Conservation (phyloP, 2,329 filamentous ascomycete species). For the Calonectria pseudoreteaudii region DNA sequence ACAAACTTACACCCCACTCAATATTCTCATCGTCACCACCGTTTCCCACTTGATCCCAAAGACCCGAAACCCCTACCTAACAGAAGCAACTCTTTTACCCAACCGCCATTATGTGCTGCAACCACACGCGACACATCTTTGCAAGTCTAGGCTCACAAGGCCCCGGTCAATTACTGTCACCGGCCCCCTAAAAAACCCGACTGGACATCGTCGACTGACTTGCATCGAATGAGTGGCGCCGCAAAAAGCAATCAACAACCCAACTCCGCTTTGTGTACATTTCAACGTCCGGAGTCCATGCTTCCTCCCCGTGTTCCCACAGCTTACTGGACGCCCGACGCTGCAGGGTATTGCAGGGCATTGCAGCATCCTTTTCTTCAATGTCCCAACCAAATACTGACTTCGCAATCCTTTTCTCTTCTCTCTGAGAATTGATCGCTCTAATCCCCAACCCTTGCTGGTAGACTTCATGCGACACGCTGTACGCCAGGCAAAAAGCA, state of each 20-base stretch:
- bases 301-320: slow-evolving; percentile 22
- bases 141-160: slow-evolving; percentile 14
- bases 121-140: slow-evolving; percentile 28
- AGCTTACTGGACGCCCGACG: slow-evolving; percentile 1
- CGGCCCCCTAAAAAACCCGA: slow-evolving; percentile 11
- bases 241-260: slow-evolving; percentile 39
- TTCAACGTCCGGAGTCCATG: slow-evolving; percentile 16
- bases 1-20: slow-evolving; percentile 2
- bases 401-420: neutral
- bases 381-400: slow-evolving; percentile 14
- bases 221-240: slow-evolving; percentile 41
- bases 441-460: neutral
- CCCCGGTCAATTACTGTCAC: slow-evolving; percentile 6
- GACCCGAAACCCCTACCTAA: slow-evolving; percentile 6
- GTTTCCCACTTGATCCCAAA: neutral
- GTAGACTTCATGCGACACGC: neutral
- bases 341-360: slow-evolving; percentile 4
- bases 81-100: neutral
- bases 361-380: neutral
- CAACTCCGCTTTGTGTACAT: slow-evolving; percentile 25
- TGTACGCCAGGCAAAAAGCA: neutral
- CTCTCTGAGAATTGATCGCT: slow-evolving; percentile 6
- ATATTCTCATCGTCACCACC: neutral
- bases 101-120: slow-evolving; percentile 18
- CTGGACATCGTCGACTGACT: slow-evolving; percentile 30